Percentiles rank a stretch among this genome's conserved stretches.
phyloP scores from a whole-genome alignment of 495 filamentous ascomycete species.

The Elasticomyces elasticus region DNA sequence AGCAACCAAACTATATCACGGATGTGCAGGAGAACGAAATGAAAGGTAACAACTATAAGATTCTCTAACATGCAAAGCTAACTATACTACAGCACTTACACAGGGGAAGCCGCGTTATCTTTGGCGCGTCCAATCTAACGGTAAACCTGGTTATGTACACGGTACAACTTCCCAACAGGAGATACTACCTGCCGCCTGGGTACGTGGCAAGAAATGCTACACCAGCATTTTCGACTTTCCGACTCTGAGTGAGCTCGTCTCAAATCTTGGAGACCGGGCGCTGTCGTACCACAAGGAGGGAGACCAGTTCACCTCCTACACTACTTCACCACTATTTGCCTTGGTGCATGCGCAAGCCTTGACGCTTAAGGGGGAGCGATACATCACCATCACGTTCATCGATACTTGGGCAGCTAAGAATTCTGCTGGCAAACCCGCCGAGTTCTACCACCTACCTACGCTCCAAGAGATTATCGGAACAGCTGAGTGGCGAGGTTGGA shows the following conservation, averaged over 20 bases:
- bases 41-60: background rate
- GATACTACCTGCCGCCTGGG: background rate
- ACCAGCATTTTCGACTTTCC: background rate
- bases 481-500: background rate
- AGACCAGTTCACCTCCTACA: background rate
- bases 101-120: background rate
- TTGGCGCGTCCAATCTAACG: background rate
- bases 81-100: background rate
- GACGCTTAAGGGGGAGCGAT: background rate
- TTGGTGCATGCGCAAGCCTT: background rate
- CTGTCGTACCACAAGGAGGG: background rate
- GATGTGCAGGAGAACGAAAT: background rate
- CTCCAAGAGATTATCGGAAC: background rate
- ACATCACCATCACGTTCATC: background rate
- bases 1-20: background rate
- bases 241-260: background rate
- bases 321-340: background rate
- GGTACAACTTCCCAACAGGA: background rate
- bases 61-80: background rate
- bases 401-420: background rate
- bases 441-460: background rate
- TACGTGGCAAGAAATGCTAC: background rate
- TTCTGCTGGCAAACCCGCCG: background rate
- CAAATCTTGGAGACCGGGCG: background rate
- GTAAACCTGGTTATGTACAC: background rate